Evolutionary conservation across 2,329 filamentous ascomycete species (phyloP), one percentile per base, ranked within the genome.

Genomic region (Aspergillus fumigatus): DNA sequence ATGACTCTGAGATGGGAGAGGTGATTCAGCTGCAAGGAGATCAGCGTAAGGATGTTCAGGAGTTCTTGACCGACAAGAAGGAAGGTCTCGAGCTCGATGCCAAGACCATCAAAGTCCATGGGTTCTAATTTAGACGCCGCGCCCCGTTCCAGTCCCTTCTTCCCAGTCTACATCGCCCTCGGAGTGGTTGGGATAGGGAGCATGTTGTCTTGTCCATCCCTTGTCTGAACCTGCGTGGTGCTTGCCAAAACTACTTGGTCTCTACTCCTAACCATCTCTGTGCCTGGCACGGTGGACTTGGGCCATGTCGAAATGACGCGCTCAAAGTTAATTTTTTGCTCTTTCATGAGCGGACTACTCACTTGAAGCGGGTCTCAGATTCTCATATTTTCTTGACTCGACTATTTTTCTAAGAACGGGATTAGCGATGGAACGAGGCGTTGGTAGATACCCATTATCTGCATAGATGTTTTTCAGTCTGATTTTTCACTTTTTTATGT

Each of bases 11-110:
- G 80, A 96, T 97, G 90, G 93, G 93, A 76, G 92, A 97, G 84
- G 93, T 97, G 84, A 97, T 99, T 75, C 94, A 99, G 84, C 89
- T 99, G 74, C 94, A 99, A 80, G 94, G 94, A 73, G 94, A 99
- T 78, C 94, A 99, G 84, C 93, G 94, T 80, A 96, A 96, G 82
- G 92, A 96, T 86, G 90, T 97, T 76, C 90, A 95, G 79, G 92
- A 97, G 75, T 99, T 97, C 83, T 87, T 97, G 79, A 87, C 87
- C 80, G 90, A 96, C 82, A 95, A 96, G 85, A 91, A 92, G 79
- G 90, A 92, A 74, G 93, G 93, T 72, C 85, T 97, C 71, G 91
- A 90, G 78, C 88, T 97, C 75, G 91, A 97, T 80, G 84, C 87
- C 78, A 96, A 97, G 86, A 95, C 88, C 80, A 96, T 97, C 82